Conservation (phyloP, 352 stramenopile genomes). For the Phytophthora citrophthora region DNA sequence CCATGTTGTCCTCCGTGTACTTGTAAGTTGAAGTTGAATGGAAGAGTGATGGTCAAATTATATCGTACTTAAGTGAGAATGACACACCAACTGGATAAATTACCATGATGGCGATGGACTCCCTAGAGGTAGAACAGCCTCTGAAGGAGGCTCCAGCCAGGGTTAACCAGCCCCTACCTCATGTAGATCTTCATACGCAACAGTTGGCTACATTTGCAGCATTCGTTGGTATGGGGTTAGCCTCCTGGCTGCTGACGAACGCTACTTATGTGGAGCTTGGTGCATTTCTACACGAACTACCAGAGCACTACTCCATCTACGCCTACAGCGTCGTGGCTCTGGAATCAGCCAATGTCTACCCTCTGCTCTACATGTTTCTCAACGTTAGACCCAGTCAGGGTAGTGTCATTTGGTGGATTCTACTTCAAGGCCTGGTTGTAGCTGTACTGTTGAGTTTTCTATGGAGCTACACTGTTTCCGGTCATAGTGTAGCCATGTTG, state of each 20-base stretch:
- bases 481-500: slow-evolving; percentile 74
- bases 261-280: slow-evolving; percentile 66
- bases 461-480: slow-evolving; percentile 52
- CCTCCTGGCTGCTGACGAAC: slow-evolving; percentile 78
- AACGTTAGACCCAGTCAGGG: slow-evolving; percentile 48
- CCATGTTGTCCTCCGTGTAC: slow-evolving; percentile 26
- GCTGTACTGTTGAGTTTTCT: slow-evolving; percentile 64
- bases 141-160: not conserved
- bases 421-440: slow-evolving; percentile 52
- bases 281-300: slow-evolving; percentile 60
- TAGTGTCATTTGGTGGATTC: slow-evolving; percentile 63
- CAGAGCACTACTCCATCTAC: slow-evolving; percentile 72
- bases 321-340: slow-evolving; percentile 77
- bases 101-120: not conserved
- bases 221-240: slow-evolving; percentile 63
- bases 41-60: too few relatives aligned
- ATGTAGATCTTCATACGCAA: slow-evolving; percentile 6
- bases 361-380: slow-evolving; percentile 71
- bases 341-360: slow-evolving; percentile 75
- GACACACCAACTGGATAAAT: too few relatives aligned
- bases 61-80: too few relatives aligned
- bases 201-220: slow-evolving; percentile 45
- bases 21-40: slow-evolving; percentile 8
- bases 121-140: not conserved
- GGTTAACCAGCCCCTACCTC: not conserved